phyloP scores from a whole-genome alignment of 441 rosid species.

The Mallotus japonicus region DNA sequence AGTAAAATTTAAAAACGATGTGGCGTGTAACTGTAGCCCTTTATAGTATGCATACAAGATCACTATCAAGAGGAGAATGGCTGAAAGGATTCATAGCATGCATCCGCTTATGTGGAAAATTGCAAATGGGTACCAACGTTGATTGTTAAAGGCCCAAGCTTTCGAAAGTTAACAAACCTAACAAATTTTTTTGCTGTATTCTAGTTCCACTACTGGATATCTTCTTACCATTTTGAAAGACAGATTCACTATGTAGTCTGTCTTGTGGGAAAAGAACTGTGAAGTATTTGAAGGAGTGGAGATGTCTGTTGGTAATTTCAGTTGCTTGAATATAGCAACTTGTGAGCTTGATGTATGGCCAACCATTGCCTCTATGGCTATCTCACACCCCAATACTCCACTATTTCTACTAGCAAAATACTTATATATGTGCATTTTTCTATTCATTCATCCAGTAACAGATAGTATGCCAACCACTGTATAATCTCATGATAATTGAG shows the following conservation, averaged over 20 bases:
- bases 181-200: background rate
- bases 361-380: background rate
- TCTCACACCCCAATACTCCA: background rate
- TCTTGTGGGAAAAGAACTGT: slow-evolving; percentile 2
- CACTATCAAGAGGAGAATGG: background rate
- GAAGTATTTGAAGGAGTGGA: background rate
- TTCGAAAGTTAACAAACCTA: background rate
- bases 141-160: background rate
- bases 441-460: background rate
- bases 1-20: background rate
- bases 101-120: background rate
- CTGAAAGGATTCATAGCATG: background rate
- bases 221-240: background rate
- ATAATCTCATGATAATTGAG: background rate
- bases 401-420: background rate
- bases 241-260: background rate
- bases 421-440: background rate
- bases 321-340: background rate
- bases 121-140: background rate
- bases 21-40: background rate
- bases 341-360: background rate
- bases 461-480: background rate
- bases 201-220: background rate
- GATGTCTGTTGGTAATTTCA: background rate
- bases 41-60: background rate